phyloP scores from a whole-genome alignment of 2,329 filamentous ascomycete genomes.

The Cladosporium austrohemisphaericum region DNA sequence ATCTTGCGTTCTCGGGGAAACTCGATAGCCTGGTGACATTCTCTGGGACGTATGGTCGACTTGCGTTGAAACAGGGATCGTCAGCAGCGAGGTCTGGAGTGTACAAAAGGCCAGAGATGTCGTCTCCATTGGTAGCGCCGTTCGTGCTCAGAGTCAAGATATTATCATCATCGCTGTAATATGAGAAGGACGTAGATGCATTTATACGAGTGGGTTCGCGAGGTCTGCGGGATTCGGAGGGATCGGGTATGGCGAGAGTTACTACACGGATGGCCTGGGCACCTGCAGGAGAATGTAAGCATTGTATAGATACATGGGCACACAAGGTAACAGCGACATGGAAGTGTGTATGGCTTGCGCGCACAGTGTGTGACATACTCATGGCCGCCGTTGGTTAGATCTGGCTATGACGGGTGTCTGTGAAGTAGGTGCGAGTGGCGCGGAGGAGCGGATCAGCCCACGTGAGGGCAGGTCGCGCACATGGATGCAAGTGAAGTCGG shows the following conservation, averaged over 20 bases:
- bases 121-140: conserved; percentile 57
- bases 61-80: conserved; percentile 61
- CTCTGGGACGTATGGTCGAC: conserved; percentile 63
- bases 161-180: conserved; percentile 42
- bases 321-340: conserved; percentile 14
- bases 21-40: conserved; percentile 72
- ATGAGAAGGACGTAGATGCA: conserved; percentile 34
- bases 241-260: conserved; percentile 31
- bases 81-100: conserved; percentile 63
- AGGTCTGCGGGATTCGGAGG: conserved; percentile 15
- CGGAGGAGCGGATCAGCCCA: conserved; percentile 8
- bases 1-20: conserved; percentile 58
- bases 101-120: conserved; percentile 77
- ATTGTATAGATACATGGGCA: conserved; percentile 8
- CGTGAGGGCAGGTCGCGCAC: not conserved
- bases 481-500: not conserved
- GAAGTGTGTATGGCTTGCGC: conserved; percentile 1
- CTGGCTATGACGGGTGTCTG: not conserved
- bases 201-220: conserved; percentile 22
- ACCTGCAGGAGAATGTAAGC: conserved; percentile 22
- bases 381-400: conserved; percentile 28
- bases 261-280: conserved; percentile 28
- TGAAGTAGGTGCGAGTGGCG: not conserved
- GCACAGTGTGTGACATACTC: conserved; percentile 35
- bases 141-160: conserved; percentile 74